These are phyloP conservation scores for Acacia melanoxylon DNA, from an alignment of 306 rosid species.

Conservation along the genomic window DNA sequence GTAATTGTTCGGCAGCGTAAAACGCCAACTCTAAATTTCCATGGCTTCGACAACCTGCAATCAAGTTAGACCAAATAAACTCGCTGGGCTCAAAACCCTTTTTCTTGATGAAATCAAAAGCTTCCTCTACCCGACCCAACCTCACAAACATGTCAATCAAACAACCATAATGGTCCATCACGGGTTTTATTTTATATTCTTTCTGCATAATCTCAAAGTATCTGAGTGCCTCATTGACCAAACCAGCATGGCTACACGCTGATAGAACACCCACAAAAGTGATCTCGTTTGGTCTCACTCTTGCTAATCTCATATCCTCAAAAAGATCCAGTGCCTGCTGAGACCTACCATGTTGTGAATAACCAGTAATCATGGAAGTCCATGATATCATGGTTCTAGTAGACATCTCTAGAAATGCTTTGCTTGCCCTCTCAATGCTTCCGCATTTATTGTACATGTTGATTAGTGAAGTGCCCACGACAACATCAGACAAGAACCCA, in stretches of 20 bases:
- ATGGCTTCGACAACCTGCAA: slow-evolving; percentile 73
- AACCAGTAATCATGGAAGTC: slow-evolving; percentile 87
- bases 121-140: slow-evolving; percentile 67
- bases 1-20: slow-evolving; percentile 71
- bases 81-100: slow-evolving; percentile 72
- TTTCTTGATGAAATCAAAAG: slow-evolving; percentile 59
- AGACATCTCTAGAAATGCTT: slow-evolving; percentile 84
- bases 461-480: slow-evolving; percentile 68
- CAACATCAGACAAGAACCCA: slow-evolving; percentile 68
- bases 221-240: slow-evolving; percentile 68
- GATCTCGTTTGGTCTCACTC: slow-evolving; percentile 70
- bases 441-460: slow-evolving; percentile 92
- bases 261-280: slow-evolving; percentile 91
- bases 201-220: slow-evolving; percentile 80
- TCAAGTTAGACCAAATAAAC: slow-evolving; percentile 69
- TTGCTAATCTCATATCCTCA: slow-evolving; percentile 77
- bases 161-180: slow-evolving; percentile 82
- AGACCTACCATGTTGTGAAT: slow-evolving; percentile 75
- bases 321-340: slow-evolving; percentile 78
- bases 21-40: slow-evolving; percentile 67
- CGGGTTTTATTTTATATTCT: slow-evolving; percentile 76
- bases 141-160: slow-evolving; percentile 77
- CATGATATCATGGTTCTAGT: slow-evolving; percentile 82
- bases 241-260: slow-evolving; percentile 81
- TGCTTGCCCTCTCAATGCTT: slow-evolving; percentile 74